Evolutionary conservation across 2,329 filamentous ascomycete genomes (phyloP), one percentile per base, ranked within the genome.

Genomic region (Dactylellina sp.): DNA sequence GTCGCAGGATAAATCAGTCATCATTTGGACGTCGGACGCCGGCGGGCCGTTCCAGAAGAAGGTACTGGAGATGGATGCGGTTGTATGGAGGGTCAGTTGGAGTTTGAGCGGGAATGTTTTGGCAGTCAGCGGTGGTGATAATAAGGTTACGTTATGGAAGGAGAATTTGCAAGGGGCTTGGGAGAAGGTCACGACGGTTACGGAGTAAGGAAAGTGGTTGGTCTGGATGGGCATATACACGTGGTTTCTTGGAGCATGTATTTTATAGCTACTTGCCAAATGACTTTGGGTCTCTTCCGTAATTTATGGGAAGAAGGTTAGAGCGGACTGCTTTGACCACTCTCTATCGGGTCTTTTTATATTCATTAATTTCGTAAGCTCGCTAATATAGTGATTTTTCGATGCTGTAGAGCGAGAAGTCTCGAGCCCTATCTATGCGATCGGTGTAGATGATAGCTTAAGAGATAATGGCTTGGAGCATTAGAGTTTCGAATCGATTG

Each of bases 61-160:
- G 82, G 88, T 91, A 42, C 86, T 99, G 76, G 88, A 89, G 79
- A 96, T 99, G 78, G 94, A 97, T 75, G 89, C 90, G 2, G 89
- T 93, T 50, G 87, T 97, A 71, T 99, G 95, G 95, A 89, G 95
- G 64, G 95, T 97, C 49, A 97, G 92, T 85, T 99, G 95, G 95
- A 97, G 93, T 79, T 85, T 98, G 80, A 97, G 92, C 81, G 95
- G 95, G 59, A 99, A 99, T 81, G 93, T 98, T 18, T 85, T 99
- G 78, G 95, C 95, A 7, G 92, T 97, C 75, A 95, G 91, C 80
- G 92, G 92, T 40, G 92, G 91, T 24, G 94, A 99, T 83, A 99
- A 99, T 85, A 93, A 96, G 84, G 93, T 99, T 64, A 96, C 90
- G 61, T 83, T 99, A 81, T 99, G 94, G 94, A 99, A 98, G 86